Conservation (phyloP, 2,329 filamentous ascomycete species). For the Clarireedia paspali region DNA sequence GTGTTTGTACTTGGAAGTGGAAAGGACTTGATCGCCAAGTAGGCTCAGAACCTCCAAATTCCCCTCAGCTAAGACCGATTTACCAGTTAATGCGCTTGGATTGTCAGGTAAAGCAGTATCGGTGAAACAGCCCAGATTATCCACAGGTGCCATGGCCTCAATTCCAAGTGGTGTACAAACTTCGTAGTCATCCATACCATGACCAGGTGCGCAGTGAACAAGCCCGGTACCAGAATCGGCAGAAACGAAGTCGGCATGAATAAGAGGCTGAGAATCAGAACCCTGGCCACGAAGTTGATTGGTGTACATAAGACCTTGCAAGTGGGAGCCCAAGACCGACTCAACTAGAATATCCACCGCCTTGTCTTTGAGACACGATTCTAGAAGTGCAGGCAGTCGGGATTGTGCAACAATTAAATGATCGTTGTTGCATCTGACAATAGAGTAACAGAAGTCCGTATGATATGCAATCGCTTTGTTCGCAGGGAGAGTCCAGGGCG, state of each 20-base stretch:
- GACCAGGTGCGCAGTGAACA: constrained; percentile 91
- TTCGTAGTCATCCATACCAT: constrained; percentile 95
- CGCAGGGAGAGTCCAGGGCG: constrained; percentile 92
- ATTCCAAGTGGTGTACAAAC: constrained; percentile 66
- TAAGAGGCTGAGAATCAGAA: constrained; percentile 56
- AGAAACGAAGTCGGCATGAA: constrained; percentile 84
- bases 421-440: constrained; percentile 50
- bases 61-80: constrained; percentile 64
- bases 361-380: constrained; percentile 32
- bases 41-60: constrained; percentile 62
- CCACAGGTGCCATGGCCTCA: constrained; percentile 71
- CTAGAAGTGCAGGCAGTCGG: constrained; percentile 53
- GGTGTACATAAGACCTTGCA: constrained; percentile 59
- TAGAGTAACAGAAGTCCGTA: constrained; percentile 62
- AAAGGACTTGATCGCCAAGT: constrained; percentile 58
- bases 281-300: constrained; percentile 59
- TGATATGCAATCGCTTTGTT: constrained; percentile 85
- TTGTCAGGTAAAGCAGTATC: constrained; percentile 66
- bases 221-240: constrained; percentile 85
- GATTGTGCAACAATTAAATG: constrained; percentile 66
- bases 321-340: constrained; percentile 54
- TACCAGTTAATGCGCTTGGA: constrained; percentile 59
- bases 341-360: constrained; percentile 40
- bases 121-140: constrained; percentile 76
- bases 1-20: constrained; percentile 66